Percentiles rank a stretch among this genome's conserved stretches.
phyloP scores from a whole-genome alignment of 139 green algal species.

The Picochlorum sp. region DNA sequence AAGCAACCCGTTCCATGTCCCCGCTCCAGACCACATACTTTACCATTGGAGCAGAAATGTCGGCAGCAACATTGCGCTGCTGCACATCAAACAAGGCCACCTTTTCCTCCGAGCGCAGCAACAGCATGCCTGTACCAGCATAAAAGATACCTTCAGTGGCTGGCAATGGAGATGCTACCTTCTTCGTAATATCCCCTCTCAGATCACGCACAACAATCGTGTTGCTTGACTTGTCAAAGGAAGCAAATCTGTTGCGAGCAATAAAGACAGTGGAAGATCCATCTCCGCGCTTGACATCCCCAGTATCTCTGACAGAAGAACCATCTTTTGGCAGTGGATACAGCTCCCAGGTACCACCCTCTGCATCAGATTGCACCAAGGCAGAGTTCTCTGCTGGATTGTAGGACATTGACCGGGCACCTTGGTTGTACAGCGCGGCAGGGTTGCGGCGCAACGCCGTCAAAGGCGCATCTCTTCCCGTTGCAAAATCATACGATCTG shows the following conservation, averaged over 20 bases:
- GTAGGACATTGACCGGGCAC: constrained; percentile 72
- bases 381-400: constrained; percentile 97
- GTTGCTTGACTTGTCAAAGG: constrained; percentile 81
- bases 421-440: constrained; percentile 28
- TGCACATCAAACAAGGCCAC: constrained; percentile 97
- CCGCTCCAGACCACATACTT: constrained; percentile 98
- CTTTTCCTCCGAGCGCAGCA: constrained; percentile 93
- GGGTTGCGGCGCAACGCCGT: constrained; percentile 71
- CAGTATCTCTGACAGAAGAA: constrained; percentile 31
- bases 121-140: constrained; percentile 88
- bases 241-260: constrained; percentile 95
- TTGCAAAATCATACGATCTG: constrained; percentile 82
- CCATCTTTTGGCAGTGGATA: constrained; percentile 85
- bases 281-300: constrained; percentile 71
- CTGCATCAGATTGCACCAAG: constrained; percentile 79
- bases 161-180: constrained; percentile 59
- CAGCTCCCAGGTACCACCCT: constrained; percentile 94
- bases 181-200: constrained; percentile 92
- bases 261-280: constrained; percentile 90
- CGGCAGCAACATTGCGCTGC: constrained; percentile 75
- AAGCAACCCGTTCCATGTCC: constrained; percentile 88
- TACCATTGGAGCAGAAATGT: constrained; percentile 82
- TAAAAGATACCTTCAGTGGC: constrained; percentile 92
- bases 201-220: constrained; percentile 94
- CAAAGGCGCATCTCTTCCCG: constrained; percentile 82